Percentiles rank a stretch among this genome's conserved stretches.
These are phyloP conservation scores for Peronosclerospora sorghi DNA, from an alignment of 352 stramenopile genomes.

Conservation along the genomic window DNA sequence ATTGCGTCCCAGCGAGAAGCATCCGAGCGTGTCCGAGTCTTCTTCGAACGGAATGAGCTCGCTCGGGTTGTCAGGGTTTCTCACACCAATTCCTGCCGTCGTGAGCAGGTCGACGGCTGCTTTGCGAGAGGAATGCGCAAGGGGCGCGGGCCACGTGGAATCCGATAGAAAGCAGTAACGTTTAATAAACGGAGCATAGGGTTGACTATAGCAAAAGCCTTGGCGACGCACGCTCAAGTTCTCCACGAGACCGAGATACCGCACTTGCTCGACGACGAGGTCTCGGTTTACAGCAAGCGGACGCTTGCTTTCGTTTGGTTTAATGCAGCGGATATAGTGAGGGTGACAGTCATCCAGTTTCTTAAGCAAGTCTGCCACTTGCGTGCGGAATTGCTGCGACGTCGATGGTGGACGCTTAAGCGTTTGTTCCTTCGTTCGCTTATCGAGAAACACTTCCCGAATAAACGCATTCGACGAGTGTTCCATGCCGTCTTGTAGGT, in stretches of 20 bases:
- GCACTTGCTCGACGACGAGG: slow-evolving; percentile 66
- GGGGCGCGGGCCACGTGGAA: slow-evolving; percentile 55
- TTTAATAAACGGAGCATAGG: slow-evolving; percentile 72
- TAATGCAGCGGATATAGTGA: slow-evolving; percentile 88
- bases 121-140: slow-evolving; percentile 62
- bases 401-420: slow-evolving; percentile 76
- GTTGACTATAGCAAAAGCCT: slow-evolving; percentile 77
- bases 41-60: slow-evolving; percentile 61
- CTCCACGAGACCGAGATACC: slow-evolving; percentile 73
- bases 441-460: slow-evolving; percentile 74
- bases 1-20: slow-evolving; percentile 76
- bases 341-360: slow-evolving; percentile 82
- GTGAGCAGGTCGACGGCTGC: slow-evolving; percentile 65
- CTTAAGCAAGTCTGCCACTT: slow-evolving; percentile 72
- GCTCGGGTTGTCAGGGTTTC: slow-evolving; percentile 33
- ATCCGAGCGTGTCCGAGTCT: slow-evolving; percentile 59
- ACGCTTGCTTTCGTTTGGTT: slow-evolving; percentile 83
- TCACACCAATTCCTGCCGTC: slow-evolving; percentile 42
- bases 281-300: slow-evolving; percentile 53
- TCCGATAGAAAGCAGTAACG: slow-evolving; percentile 79
- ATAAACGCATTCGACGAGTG: slow-evolving; percentile 65
- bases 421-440: slow-evolving; percentile 63
- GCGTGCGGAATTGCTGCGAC: slow-evolving; percentile 72
- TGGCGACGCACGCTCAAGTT: slow-evolving; percentile 76
- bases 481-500: slow-evolving; percentile 62